A percentile compares a stretch with the other conserved stretches of the same genome.
phyloP scores from a whole-genome alignment of 495 filamentous ascomycete species.

The Talaromyces liani region DNA sequence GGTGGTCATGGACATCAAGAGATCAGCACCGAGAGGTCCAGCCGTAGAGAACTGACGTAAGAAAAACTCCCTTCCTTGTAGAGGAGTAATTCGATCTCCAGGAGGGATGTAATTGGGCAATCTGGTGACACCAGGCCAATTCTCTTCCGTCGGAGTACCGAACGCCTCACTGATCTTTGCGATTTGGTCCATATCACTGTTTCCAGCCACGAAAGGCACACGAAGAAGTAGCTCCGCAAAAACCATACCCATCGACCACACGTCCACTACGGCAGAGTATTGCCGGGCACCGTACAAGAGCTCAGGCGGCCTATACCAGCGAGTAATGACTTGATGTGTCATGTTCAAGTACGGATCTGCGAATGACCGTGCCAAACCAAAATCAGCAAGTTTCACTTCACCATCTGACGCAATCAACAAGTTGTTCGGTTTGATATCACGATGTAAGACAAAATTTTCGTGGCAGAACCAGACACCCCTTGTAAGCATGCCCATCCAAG shows the following conservation, averaged over 20 bases:
- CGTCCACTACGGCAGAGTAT: constrained; percentile 85
- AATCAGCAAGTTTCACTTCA: constrained; percentile 93
- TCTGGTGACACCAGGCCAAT: constrained; percentile 86
- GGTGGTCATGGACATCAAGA: constrained; percentile 76
- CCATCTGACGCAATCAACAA: constrained; percentile 88
- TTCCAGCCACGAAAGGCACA: constrained; percentile 69
- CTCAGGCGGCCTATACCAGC: constrained; percentile 95
- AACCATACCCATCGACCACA: constrained; percentile 92
- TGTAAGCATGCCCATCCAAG: constrained; percentile 97
- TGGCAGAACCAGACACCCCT: constrained; percentile 96
- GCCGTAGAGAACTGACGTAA: constrained; percentile 64
- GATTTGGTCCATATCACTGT: constrained; percentile 75
- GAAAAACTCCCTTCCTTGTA: constrained; percentile 62
- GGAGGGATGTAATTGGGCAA: constrained; percentile 67
- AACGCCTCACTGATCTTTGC: constrained; percentile 72
- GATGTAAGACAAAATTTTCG: constrained; percentile 86
- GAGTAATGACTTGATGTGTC: constrained; percentile 92
- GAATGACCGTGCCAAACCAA: constrained; percentile 84
- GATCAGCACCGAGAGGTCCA: constrained; percentile 73
- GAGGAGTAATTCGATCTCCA: constrained; percentile 44
- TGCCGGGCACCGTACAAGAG: constrained; percentile 81
- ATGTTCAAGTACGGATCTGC: constrained; percentile 81
- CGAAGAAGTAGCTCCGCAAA: constrained; percentile 87
- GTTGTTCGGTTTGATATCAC: constrained; percentile 99
- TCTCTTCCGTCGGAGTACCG: constrained; percentile 87